These are phyloP conservation scores for Ophiostoma sp. DNA, from an alignment of 2,329 filamentous ascomycete species.

Conservation along the genomic window DNA sequence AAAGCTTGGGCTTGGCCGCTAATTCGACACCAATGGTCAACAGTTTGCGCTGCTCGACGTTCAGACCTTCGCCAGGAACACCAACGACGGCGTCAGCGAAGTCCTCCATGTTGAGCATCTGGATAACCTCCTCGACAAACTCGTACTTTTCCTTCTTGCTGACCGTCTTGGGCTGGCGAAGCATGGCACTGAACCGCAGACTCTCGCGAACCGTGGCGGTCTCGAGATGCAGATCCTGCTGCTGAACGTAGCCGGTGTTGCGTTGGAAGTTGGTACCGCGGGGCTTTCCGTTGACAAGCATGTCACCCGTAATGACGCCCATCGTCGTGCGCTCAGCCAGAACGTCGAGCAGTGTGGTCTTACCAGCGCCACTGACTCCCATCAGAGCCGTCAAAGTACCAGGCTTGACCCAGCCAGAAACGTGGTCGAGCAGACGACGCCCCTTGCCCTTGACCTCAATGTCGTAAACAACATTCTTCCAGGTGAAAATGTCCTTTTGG, in stretches of 20 bases:
- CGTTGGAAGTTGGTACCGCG: slow-evolving; percentile 84
- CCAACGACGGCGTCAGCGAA: slow-evolving; percentile 90
- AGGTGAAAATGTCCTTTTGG: slow-evolving; percentile 65
- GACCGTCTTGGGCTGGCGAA: slow-evolving; percentile 78
- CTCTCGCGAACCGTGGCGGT: slow-evolving; percentile 88
- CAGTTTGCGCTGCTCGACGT: slow-evolving; percentile 70
- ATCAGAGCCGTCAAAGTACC: slow-evolving; percentile 87
- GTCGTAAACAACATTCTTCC: slow-evolving; percentile 77
- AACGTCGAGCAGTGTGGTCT: slow-evolving; percentile 86
- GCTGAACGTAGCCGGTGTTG: slow-evolving; percentile 89
- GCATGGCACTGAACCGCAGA: slow-evolving; percentile 78
- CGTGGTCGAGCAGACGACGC: slow-evolving; percentile 76
- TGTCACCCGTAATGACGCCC: slow-evolving; percentile 84
- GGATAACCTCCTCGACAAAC: slow-evolving; percentile 89
- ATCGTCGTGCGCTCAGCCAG: slow-evolving; percentile 83
- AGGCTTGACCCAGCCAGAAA: slow-evolving; percentile 92
- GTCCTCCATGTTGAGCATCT: slow-evolving; percentile 83
- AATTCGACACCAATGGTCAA: slow-evolving; percentile 92
- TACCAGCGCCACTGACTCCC: slow-evolving; percentile 91
- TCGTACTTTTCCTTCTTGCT: slow-evolving; percentile 74
- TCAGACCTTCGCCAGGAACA: slow-evolving; percentile 61
- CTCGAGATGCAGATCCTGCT: slow-evolving; percentile 84
- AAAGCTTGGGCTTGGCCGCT: slow-evolving; percentile 75
- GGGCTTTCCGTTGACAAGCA: slow-evolving; percentile 65
- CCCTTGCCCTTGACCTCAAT: slow-evolving; percentile 73